Evolutionary conservation across 1,284 basidiomycete genomes (phyloP), one percentile per base, ranked within the genome.

Genomic region (Ganoderma leucocontextum): DNA sequence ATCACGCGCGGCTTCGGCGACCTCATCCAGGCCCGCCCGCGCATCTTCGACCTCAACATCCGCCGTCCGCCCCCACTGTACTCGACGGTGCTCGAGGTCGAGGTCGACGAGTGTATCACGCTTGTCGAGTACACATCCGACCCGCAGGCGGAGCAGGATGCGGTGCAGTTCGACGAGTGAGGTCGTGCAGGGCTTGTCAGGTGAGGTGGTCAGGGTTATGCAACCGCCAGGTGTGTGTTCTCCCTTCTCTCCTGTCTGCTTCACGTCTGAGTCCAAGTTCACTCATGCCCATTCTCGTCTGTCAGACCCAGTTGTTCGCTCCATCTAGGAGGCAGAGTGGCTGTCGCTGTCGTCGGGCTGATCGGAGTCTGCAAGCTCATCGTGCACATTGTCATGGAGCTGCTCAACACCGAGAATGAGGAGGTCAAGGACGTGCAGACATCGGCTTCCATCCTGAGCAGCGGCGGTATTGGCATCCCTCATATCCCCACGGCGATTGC

Each of bases 1-100:
- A 98, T 97, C 76, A 98, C 97, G 0, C 91, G 91, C 73, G 97
- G 95, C 0, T 98, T 98, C 85, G 91, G 90, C 75, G 97, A 98
- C 79, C 87, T 98, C 13, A 98, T 98, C 79, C 97, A 98, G 79
- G 91, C 95, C 10, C 91, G 97, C 41, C 96, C 95, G 0, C 89
- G 86, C 76, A 96, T 96, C 70, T 96, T 96, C 76, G 95, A 96
- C 81, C 85, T 97, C 60, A 92, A 95, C 79, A 92, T 96, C 78
- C 85, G 92, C 59, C 91, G 96, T 39, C 87, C 94, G 0, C 80
- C 89, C 0, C 92, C 95, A 4, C 84, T 98, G 4, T 98, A 97
- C 78, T 87, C 89, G 0, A 85, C 85, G 1, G 92, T 98, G 1
- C 77, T n/a, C n/a, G n/a, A n/a, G n/a, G n/a, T 97, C 29, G 96